Conservation (phyloP, 306 rosid species). For the Aeschynomene evenia region DNA sequence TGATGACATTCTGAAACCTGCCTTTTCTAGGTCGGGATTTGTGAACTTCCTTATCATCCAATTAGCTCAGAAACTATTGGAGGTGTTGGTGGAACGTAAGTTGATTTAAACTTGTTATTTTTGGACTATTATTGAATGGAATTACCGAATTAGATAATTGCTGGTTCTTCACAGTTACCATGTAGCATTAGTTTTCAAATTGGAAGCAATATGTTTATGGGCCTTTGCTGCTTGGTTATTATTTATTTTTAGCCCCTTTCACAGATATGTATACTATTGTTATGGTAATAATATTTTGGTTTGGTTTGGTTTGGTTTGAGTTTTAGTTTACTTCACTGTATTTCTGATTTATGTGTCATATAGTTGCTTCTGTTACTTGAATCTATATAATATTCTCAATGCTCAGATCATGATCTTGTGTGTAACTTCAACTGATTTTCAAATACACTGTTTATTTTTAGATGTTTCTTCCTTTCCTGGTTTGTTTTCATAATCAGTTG, state of each 20-base stretch:
- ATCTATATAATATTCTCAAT: background rate
- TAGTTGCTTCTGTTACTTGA: no score
- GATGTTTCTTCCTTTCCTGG: background rate
- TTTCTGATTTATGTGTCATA: background rate
- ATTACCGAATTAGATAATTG: slow-evolving; percentile 11
- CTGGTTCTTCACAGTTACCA: background rate
- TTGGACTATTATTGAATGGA: background rate
- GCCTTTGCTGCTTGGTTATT: background rate
- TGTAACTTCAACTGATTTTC: background rate
- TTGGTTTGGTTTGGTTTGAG: background rate
- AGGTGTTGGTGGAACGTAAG: slow-evolving; percentile 99
- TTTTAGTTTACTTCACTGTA: background rate
- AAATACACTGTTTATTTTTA: background rate
- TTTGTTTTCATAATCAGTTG: background rate
- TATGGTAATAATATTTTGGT: no score
- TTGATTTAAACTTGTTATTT: slow-evolving; percentile 10
- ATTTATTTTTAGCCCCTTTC: no score
- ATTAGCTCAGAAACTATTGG: slow-evolving; percentile 84
- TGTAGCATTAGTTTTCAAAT: background rate
- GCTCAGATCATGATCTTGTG: background rate
- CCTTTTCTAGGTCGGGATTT: slow-evolving; percentile 71
- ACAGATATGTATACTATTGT: background rate
- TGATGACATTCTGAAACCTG: slow-evolving; percentile 24
- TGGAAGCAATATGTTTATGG: background rate
- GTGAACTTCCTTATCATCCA: slow-evolving; percentile 93